A percentile compares a stretch with the other conserved stretches of the same genome.
phyloP scores from a whole-genome alignment of 352 stramenopile genomes.

The Phytophthora aleatoria region DNA sequence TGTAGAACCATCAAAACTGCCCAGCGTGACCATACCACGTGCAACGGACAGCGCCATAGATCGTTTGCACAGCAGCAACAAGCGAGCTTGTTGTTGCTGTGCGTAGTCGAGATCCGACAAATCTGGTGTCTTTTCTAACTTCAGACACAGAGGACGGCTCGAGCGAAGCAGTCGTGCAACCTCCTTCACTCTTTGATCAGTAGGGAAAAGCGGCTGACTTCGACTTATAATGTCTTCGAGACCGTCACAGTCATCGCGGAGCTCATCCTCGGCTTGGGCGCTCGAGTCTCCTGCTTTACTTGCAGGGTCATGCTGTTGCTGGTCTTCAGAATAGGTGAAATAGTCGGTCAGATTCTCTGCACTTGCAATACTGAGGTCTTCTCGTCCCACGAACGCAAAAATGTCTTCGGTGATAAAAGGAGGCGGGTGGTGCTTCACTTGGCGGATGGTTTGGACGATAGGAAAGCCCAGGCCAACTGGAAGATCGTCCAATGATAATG shows the following conservation, averaged over 20 bases:
- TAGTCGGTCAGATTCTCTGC: constrained; percentile 13
- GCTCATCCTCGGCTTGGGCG: constrained; percentile 11
- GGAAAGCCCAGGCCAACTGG: constrained; percentile 63
- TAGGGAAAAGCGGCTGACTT: constrained; percentile 69
- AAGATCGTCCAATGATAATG: constrained; percentile 57
- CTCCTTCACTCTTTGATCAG: constrained; percentile 82
- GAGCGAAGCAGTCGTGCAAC: constrained; percentile 81
- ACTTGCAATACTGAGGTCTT: constrained; percentile 56
- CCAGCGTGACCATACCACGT: constrained; percentile 97
- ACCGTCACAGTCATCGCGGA: constrained; percentile 54
- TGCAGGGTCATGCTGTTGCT: constrained; percentile 20
- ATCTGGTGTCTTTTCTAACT: constrained; percentile 68
- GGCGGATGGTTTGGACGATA: constrained; percentile 57
- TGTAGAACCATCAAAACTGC: constrained; percentile 78
- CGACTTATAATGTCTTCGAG: constrained; percentile 58
- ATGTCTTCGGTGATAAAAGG: constrained; percentile 60
- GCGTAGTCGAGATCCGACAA: constrained; percentile 76
- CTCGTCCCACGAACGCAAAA: constrained; percentile 58
- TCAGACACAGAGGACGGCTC: constrained; percentile 70
- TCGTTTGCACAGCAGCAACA: constrained; percentile 94
- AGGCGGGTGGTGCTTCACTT: constrained; percentile 66
- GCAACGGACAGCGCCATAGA: constrained; percentile 93
- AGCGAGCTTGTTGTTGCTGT: constrained; percentile 92
- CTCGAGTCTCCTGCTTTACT: constrained; percentile 5
- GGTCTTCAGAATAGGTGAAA: constrained; percentile 16